Evolutionary conservation across 2,329 filamentous ascomycete species (phyloP).

Genomic region (Clathrospora elynae): DNA sequence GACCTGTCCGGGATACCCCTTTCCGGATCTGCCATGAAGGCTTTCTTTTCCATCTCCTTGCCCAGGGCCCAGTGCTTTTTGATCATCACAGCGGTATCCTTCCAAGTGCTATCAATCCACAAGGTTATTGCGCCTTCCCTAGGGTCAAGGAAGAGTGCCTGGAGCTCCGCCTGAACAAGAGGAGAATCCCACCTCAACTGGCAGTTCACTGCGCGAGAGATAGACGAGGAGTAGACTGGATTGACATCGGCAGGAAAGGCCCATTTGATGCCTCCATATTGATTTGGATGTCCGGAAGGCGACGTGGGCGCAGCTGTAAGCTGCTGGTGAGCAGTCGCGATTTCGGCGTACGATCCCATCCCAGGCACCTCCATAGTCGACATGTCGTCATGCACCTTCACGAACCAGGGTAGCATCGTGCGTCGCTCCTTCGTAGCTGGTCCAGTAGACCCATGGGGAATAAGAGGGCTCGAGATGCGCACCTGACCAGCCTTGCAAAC

Average conservation of each 20-base stretch:
- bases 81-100: background rate
- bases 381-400: no score
- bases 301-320: background rate
- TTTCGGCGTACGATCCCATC: no score
- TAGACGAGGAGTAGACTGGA: background rate
- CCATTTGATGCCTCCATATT: background rate
- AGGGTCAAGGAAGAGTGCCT: background rate
- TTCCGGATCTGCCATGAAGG: background rate
- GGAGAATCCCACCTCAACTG: background rate
- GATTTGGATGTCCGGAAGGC: background rate
- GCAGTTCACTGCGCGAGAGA: background rate
- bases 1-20: background rate
- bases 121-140: background rate
- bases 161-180: background rate
- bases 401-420: no score
- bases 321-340: background rate
- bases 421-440: no score
- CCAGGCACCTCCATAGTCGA: no score
- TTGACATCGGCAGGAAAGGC: background rate
- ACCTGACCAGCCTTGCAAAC: no score
- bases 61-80: background rate
- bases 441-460: no score
- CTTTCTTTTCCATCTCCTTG: background rate
- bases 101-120: background rate
- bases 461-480: no score